These are phyloP conservation scores for Lachancea kluyveri DNA, from an alignment of 805 yeast genomes.

Conservation along the genomic window DNA sequence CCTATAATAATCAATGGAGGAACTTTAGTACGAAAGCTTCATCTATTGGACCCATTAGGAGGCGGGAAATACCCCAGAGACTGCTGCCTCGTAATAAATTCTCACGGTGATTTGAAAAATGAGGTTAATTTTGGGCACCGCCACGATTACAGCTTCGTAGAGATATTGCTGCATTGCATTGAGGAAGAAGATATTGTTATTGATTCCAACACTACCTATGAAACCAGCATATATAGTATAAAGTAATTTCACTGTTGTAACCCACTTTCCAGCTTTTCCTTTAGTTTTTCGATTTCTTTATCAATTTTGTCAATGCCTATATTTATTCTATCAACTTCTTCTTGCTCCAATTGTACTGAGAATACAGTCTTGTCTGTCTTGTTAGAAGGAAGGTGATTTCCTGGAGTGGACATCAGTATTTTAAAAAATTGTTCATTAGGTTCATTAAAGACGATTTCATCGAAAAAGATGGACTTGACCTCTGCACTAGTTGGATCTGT, in stretches of 20 bases:
- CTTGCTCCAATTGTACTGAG: constrained; percentile 51
- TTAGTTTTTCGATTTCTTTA: constrained; percentile 37
- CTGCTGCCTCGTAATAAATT: constrained; percentile 1
- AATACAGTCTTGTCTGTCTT: constrained; percentile 35
- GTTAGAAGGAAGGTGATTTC: constrained; percentile 42
- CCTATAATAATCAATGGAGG: constrained; percentile 2
- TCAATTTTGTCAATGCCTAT: constrained; percentile 40
- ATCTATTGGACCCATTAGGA: constrained; percentile 1
- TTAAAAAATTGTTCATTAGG: constrained; percentile 90
- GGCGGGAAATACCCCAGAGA: constrained; percentile 1
- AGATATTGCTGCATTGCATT: neutral
- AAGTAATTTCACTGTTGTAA: constrained; percentile 17
- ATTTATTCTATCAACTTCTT: constrained; percentile 54
- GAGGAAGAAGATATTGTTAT: neutral
- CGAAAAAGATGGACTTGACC: constrained; percentile 64
- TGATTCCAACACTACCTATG: no score
- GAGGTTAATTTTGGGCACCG: neutral
- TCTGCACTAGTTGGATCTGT: constrained; percentile 33
- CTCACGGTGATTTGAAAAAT: neutral
- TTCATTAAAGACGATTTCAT: constrained; percentile 90
- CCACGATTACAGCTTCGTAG: neutral
- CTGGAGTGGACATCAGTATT: constrained; percentile 61
- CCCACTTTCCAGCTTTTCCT: constrained; percentile 35
- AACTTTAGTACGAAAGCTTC: neutral
- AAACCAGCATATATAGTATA: no score